Percentiles rank a stretch among this genome's conserved stretches.
Conservation (phyloP, 2,329 filamentous ascomycete species). For the Pseudogymnoascus sp. region DNA sequence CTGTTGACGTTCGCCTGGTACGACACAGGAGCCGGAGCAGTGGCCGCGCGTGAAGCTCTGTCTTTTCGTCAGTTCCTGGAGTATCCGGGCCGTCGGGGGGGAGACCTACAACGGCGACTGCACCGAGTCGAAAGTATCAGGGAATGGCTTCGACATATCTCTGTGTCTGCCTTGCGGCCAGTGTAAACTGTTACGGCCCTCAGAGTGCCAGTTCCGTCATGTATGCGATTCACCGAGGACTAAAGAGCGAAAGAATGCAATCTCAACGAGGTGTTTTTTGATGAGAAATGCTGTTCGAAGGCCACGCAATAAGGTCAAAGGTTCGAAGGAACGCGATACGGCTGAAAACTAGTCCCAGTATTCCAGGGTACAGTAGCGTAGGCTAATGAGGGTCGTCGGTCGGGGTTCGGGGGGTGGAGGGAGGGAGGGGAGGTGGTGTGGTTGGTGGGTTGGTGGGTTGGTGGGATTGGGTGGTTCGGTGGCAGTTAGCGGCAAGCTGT, state of each 20-base stretch:
- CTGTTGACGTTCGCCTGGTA: conserved; percentile 86
- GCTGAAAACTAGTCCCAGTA: not conserved
- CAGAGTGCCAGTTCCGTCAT: conserved; percentile 8
- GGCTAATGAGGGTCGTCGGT: not conserved
- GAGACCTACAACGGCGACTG: conserved; percentile 23
- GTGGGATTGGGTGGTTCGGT: not conserved
- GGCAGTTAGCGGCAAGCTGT: not conserved
- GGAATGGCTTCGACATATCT: conserved; percentile 27
- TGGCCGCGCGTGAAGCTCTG: conserved; percentile 19
- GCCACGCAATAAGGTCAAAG: conserved; percentile 4
- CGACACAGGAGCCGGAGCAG: conserved; percentile 19
- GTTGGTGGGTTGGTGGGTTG: not conserved
- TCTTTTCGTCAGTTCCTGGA: not conserved
- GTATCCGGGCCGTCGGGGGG: not conserved
- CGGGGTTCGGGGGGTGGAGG: not conserved
- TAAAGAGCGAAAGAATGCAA: not conserved
- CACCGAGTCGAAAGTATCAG: conserved; percentile 24
- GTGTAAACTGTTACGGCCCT: not conserved
- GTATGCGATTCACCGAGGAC: conserved; percentile 2
- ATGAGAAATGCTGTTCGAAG: not conserved
- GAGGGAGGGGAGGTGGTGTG: not conserved
- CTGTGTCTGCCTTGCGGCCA: not conserved
- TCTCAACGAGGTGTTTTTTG: not conserved
- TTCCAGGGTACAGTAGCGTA: not conserved
- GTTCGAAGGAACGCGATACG: conserved; percentile 5